phyloP scores from a whole-genome alignment of 2,329 filamentous ascomycete species.

The Ampelomyces quisqualis region DNA sequence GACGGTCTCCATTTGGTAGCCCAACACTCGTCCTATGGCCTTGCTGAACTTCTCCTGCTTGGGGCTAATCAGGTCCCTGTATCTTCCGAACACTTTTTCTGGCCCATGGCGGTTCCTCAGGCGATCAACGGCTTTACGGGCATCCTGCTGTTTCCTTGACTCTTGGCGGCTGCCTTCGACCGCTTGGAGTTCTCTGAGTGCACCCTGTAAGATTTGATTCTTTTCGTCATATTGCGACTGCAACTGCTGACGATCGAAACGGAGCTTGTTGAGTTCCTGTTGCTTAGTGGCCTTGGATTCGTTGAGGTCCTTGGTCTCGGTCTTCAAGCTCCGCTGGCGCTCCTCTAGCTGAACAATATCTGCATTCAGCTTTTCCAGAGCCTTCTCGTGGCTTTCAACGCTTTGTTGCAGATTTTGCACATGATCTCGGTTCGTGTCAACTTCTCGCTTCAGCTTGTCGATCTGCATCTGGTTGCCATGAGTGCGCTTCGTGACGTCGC shows the following conservation, averaged over 20 bases:
- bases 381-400: constrained; percentile 74
- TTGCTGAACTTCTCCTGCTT: constrained; percentile 97
- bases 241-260: constrained; percentile 48
- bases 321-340: constrained; percentile 58
- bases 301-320: constrained; percentile 66
- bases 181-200: constrained; percentile 76
- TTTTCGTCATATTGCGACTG: constrained; percentile 83
- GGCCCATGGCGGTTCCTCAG: constrained; percentile 83
- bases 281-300: constrained; percentile 84
- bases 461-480: constrained; percentile 79
- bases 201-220: constrained; percentile 85
- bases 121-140: constrained; percentile 79
- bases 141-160: constrained; percentile 74
- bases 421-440: constrained; percentile 88
- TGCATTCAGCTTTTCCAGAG: constrained; percentile 69
- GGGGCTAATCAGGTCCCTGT: constrained; percentile 89
- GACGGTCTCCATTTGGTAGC: constrained; percentile 89
- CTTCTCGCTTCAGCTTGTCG: constrained; percentile 81
- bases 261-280: constrained; percentile 74
- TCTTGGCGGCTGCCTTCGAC: constrained; percentile 84
- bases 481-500: constrained; percentile 80
- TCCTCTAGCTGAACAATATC: constrained; percentile 70
- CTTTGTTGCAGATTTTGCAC: constrained; percentile 87
- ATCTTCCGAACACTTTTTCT: constrained; percentile 77
- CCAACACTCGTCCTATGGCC: constrained; percentile 87